Conservation (phyloP, 2,329 filamentous ascomycete genomes). For the Leptographium radiaticola region DNA sequence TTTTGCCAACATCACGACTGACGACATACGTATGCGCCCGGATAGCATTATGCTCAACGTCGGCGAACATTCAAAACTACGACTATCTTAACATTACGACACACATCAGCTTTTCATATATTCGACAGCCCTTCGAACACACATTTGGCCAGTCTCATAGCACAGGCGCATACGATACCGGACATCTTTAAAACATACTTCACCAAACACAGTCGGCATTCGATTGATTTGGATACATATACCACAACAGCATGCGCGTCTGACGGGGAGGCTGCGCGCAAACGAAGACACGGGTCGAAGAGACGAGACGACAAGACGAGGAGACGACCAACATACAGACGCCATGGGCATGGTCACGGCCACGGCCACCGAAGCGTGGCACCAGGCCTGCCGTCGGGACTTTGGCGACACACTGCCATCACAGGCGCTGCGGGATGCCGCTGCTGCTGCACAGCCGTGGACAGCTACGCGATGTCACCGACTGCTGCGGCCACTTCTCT, state of each 20-base stretch:
- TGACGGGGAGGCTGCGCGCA: neutral
- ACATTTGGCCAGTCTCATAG: no score
- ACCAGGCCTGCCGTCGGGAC: slow-evolving; percentile 3
- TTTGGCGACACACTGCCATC: slow-evolving; percentile 5
- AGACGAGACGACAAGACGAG: neutral
- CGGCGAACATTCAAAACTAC: no score
- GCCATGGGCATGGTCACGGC: neutral
- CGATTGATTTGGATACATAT: neutral
- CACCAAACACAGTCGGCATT: no score
- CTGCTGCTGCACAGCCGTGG: slow-evolving; percentile 21
- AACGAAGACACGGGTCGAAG: neutral
- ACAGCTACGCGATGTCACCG: slow-evolving; percentile 33
- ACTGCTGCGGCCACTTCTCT: slow-evolving; percentile 31
- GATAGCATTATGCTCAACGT: neutral
- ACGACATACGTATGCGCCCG: neutral
- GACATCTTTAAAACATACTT: no score
- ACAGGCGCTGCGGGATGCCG: neutral
- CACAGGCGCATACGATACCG: no score
- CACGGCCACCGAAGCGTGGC: neutral
- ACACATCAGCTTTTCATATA: no score
- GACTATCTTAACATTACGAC: neutral
- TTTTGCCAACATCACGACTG: neutral
- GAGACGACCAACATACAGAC: neutral
- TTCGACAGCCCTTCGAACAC: no score
- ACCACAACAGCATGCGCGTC: neutral